Base-by-base conservation (phyloP, 2,329 filamentous ascomycete genomes). In the Colletotrichum spinosum region DNA sequence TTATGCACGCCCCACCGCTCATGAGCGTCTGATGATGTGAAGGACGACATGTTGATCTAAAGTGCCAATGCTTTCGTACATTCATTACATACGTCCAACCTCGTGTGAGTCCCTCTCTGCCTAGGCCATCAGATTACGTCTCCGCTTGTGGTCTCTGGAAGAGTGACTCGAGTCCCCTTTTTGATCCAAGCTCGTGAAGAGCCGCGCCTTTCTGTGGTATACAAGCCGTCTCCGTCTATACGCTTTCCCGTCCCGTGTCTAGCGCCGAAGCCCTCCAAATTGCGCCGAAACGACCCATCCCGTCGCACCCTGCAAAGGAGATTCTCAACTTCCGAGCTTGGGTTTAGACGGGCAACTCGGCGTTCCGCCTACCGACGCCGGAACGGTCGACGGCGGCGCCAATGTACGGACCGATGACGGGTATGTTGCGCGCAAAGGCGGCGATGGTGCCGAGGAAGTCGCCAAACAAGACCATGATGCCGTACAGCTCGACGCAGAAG, bases 401-500 rank as follows among this genome's bases (percentile, higher is more conserved):
- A 74, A 97, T 91, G 73, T 94, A 97, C 5, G 94, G 93, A 4
- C 95, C 95, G 6, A 98, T 83, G 8, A 97, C 85, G 0, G 96
- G 95, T 10, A 97, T 80, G 67, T 92, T 93, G 61, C 92, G 89
- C 44, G 93, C 92, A 74, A 98, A 97, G 13, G 92, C 88, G 0
- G 92, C 92, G 69, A 98, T 94, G 17, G 95, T 98, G 53, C 94
- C 92, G 65, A 98, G 86, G 80, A 98, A 98, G 79, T 99, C 96
- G 41, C 96, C 96, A 80, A 99, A 99, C 41, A 99, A 82, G 55
- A 97, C 87, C 70, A 97, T 86, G 70, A 99, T 95, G 37, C 96
- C 96, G 79, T 98, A 98, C 4, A 95, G 79, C 80, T 99, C 96
- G 71, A 98, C 87, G 63, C 91, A 73, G 80, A 99, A 99, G 35